Percentiles rank a stretch among this genome's conserved stretches.
phyloP scores from a whole-genome alignment of 306 rosid genomes.

The Cucurbita pepo region DNA sequence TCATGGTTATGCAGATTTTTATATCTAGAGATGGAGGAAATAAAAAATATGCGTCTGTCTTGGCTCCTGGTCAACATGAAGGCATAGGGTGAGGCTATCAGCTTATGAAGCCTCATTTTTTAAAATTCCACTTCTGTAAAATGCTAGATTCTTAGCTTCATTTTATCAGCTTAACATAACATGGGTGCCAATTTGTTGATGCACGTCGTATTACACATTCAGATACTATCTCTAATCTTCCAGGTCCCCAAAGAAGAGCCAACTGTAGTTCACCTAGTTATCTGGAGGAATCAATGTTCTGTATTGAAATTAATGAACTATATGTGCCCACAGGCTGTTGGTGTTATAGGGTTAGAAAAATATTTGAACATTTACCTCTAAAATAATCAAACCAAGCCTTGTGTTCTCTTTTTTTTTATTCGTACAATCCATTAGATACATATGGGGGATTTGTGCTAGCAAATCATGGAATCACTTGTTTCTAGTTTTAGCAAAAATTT shows the following conservation, averaged over 20 bases:
- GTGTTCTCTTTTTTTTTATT: neutral
- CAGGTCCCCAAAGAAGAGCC: neutral
- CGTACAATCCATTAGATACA: neutral
- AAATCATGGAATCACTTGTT: neutral
- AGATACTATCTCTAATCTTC: neutral
- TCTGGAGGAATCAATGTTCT: neutral
- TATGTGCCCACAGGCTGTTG: neutral
- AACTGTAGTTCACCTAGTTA: neutral
- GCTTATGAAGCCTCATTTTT: conserved; percentile 1
- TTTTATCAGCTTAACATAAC: neutral
- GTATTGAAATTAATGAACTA: neutral
- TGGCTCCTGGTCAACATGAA: conserved; percentile 99
- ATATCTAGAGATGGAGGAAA: conserved; percentile 86
- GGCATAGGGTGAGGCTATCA: conserved; percentile 61
- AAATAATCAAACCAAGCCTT: neutral
- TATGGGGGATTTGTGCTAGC: neutral
- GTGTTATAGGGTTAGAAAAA: neutral
- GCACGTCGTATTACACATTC: neutral
- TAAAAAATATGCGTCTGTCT: conserved; percentile 74
- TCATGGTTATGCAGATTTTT: conserved; percentile 55
- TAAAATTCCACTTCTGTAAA: neutral
- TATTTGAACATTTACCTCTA: neutral
- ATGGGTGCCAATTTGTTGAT: neutral
- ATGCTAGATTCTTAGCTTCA: neutral
- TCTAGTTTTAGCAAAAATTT: neutral